phyloP scores from a whole-genome alignment of 2,329 filamentous ascomycete species.

The Magnaporthiopsis rhizophila region DNA sequence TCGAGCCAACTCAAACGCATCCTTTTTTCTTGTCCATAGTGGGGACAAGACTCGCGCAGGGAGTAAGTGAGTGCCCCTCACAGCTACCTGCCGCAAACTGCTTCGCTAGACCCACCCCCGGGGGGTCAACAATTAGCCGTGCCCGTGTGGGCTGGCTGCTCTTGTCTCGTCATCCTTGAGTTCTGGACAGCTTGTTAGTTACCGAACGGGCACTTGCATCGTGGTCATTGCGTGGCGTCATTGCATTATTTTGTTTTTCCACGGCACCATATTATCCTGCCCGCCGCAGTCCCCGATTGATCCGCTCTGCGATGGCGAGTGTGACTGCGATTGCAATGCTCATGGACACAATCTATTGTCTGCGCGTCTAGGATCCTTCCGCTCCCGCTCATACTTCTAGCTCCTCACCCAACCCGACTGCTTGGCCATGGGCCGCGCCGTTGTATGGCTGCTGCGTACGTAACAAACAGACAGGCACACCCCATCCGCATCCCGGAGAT shows the following conservation, averaged over 20 bases:
- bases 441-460: conserved; percentile 3
- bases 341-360: background rate
- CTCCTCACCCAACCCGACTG: background rate
- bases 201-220: background rate
- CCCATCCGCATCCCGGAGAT: too few species aligned
- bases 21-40: background rate
- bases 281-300: background rate
- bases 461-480: background rate
- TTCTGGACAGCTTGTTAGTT: background rate
- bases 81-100: background rate
- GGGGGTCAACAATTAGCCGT: background rate
- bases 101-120: background rate
- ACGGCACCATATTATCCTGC: background rate
- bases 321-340: background rate
- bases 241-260: background rate
- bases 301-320: background rate
- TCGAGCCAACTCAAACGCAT: too few species aligned
- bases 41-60: too few species aligned
- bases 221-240: background rate
- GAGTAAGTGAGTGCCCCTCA: background rate
- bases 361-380: background rate
- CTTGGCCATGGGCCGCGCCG: conserved; percentile 3
- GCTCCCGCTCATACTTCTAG: background rate
- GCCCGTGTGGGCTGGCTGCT: background rate
- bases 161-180: background rate